These are phyloP conservation scores for Bothriochloa decipiens DNA, from an alignment of 176 grass and related monocot genomes.

Conservation along the genomic window DNA sequence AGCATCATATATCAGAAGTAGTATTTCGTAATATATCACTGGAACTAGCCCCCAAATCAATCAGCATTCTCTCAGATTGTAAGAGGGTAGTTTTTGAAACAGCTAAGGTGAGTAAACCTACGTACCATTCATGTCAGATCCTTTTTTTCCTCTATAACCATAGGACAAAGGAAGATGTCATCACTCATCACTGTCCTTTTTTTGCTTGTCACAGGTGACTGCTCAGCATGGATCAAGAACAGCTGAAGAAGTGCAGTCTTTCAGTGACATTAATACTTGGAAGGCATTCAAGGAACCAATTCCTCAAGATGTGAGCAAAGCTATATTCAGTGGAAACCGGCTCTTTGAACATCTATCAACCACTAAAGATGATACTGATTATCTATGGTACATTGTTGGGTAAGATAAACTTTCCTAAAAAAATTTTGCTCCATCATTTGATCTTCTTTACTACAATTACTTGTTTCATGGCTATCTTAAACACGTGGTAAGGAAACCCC, in stretches of 20 bases:
- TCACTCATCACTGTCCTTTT: background rate
- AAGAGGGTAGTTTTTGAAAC: constrained; percentile 71
- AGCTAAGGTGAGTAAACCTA: constrained; percentile 55
- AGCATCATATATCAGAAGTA: constrained; percentile 25
- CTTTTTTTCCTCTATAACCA: background rate
- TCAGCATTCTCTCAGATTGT: constrained; percentile 75
- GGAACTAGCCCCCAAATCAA: constrained; percentile 62
- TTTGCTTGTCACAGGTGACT: constrained; percentile 55
- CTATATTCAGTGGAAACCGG: constrained; percentile 40
- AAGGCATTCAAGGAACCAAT: constrained; percentile 60
- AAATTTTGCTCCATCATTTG: background rate
- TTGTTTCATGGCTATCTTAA: constrained; percentile 8
- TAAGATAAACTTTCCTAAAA: constrained; percentile 40
- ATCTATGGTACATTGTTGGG: constrained; percentile 88
- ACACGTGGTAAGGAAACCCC: constrained; percentile 27
- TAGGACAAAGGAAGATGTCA: background rate
- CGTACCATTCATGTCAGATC: background rate
- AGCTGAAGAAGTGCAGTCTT: constrained; percentile 48
- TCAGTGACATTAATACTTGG: constrained; percentile 58
- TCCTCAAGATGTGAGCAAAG: constrained; percentile 35
- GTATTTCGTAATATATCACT: constrained; percentile 62
- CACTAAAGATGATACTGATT: constrained; percentile 91
- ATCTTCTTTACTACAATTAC: background rate
- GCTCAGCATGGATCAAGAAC: constrained; percentile 62
- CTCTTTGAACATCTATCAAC: constrained; percentile 84